Evolutionary conservation across 1,284 basidiomycete genomes (phyloP).

Genomic region (Irpex sp.): DNA sequence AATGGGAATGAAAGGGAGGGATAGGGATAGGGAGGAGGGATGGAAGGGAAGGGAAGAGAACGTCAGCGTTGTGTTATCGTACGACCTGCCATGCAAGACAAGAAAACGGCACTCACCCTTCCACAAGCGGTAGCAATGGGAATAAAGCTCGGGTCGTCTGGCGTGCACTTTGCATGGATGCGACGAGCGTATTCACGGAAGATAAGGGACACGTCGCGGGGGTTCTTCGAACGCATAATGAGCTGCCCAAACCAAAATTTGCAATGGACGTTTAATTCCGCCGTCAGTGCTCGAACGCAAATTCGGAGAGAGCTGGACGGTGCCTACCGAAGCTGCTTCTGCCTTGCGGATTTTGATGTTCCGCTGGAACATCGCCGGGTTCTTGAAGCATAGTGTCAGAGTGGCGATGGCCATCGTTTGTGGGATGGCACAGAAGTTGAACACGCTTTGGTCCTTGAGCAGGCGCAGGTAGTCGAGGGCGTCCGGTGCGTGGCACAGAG

Average conservation of each 20-base stretch:
- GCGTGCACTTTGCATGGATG: conserved; percentile 80
- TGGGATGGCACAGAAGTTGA: conserved; percentile 97
- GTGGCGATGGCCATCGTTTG: conserved; percentile 97
- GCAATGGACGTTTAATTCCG: background rate
- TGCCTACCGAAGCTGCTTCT: conserved; percentile 70
- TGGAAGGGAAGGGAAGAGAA: background rate
- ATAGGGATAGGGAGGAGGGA: too few relatives aligned
- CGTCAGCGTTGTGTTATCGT: background rate
- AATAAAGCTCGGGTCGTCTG: conserved; percentile 87
- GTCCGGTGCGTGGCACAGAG: conserved; percentile 81
- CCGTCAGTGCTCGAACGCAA: background rate
- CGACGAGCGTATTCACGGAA: conserved; percentile 81
- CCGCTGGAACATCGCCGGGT: conserved; percentile 81
- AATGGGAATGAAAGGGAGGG: background rate
- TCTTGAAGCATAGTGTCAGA: conserved; percentile 90
- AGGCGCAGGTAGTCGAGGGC: conserved; percentile 88
- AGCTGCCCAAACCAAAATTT: conserved; percentile 48
- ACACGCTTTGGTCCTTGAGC: conserved; percentile 88
- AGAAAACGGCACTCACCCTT: conserved; percentile 44
- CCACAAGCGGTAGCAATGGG: conserved; percentile 78
- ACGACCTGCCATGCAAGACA: background rate
- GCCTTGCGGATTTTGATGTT: conserved; percentile 98
- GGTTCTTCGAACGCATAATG: conserved; percentile 89
- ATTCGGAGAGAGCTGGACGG: background rate
- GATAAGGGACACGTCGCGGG: conserved; percentile 86